Evolutionary conservation across 225 moss, liverwort and hornwort species (phyloP).

Genomic region (Asterella californica): DNA sequence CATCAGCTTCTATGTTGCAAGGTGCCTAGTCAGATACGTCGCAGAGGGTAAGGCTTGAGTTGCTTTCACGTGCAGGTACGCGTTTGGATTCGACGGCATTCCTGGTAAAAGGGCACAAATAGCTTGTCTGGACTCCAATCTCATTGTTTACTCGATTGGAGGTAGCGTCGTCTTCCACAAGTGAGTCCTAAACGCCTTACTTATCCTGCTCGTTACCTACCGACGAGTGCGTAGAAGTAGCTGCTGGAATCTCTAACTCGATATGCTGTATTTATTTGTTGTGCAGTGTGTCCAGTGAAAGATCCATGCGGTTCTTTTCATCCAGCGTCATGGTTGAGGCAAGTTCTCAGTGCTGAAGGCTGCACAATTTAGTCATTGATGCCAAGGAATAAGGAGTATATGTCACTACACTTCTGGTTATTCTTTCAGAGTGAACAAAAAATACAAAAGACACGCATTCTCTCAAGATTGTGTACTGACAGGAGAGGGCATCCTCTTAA

Average conservation of each 20-base stretch:
- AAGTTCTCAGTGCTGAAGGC: neutral
- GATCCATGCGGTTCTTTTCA: slow-evolving; percentile 44
- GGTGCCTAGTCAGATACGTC: neutral
- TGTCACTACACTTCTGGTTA: neutral
- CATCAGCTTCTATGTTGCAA: neutral
- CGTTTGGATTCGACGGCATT: slow-evolving; percentile 66
- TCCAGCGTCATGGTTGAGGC: slow-evolving; percentile 43
- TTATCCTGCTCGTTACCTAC: neutral
- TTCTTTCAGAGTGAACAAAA: neutral
- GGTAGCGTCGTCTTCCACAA: slow-evolving; percentile 44
- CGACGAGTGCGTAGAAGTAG: neutral
- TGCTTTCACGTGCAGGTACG: slow-evolving; percentile 42
- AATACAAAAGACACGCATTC: neutral
- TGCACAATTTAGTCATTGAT: neutral
- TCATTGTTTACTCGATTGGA: slow-evolving; percentile 56
- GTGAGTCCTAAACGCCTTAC: slow-evolving; percentile 11
- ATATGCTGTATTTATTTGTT: neutral
- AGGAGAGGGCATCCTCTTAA: neutral
- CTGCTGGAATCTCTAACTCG: neutral
- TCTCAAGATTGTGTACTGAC: neutral
- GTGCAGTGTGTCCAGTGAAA: slow-evolving; percentile 40
- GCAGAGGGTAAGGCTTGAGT: neutral
- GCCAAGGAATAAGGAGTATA: neutral
- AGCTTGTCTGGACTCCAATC: slow-evolving; percentile 57
- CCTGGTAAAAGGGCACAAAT: slow-evolving; percentile 46